These are phyloP conservation scores for Aspergillus panamensis DNA, from an alignment of 495 filamentous ascomycete genomes.

Conservation along the genomic window DNA sequence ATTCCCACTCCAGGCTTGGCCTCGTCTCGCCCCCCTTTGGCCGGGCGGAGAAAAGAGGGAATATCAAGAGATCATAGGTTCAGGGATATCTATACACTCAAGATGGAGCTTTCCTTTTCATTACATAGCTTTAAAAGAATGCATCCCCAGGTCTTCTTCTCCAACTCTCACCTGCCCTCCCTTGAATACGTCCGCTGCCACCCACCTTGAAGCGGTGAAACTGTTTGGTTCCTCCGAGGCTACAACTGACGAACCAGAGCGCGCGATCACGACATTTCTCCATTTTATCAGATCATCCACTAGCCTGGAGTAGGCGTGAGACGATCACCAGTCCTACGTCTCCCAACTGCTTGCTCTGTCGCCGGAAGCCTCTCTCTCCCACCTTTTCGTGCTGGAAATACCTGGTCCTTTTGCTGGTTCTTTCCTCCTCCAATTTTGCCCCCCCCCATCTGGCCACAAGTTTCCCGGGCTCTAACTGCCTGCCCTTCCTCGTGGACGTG, in stretches of 20 bases:
- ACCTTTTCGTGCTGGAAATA: conserved; percentile 14
- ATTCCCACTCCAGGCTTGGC: neutral
- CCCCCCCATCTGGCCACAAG: conserved; percentile 5
- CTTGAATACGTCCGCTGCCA: neutral
- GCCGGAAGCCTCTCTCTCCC: conserved; percentile 12
- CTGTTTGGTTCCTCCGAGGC: conserved; percentile 6
- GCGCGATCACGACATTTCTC: conserved; percentile 51
- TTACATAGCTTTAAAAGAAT: neutral
- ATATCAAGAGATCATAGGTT: neutral
- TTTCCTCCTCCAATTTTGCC: conserved; percentile 9
- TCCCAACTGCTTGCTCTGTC: conserved; percentile 21
- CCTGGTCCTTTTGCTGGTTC: conserved; percentile 13
- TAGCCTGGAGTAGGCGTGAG: conserved; percentile 27
- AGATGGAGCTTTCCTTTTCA: neutral
- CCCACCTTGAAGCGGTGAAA: conserved; percentile 26
- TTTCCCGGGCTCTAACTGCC: conserved; percentile 13
- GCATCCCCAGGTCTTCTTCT: neutral
- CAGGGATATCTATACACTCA: neutral
- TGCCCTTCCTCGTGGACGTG: conserved; percentile 15
- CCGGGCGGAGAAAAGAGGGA: neutral
- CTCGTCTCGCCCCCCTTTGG: neutral
- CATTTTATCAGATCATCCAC: conserved; percentile 50
- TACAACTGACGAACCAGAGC: conserved; percentile 29
- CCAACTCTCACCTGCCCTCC: neutral
- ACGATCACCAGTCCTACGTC: conserved; percentile 21